Conservation (phyloP, 306 rosid genomes). For the Mucuna pruriens region DNA sequence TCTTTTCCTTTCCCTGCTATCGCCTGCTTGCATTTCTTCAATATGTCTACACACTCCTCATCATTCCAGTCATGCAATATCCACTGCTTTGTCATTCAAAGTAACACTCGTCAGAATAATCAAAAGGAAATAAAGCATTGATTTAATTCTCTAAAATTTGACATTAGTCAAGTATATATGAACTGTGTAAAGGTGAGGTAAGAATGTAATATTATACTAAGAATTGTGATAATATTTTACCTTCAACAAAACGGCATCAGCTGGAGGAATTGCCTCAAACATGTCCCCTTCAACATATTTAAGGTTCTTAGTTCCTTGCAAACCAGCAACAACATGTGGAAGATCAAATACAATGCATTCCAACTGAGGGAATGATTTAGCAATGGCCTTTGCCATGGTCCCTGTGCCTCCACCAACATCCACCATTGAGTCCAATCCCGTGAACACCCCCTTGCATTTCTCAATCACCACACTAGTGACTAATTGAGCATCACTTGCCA, state of each 20-base stretch:
- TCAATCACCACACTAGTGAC: background rate
- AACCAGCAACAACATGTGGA: constrained; percentile 17
- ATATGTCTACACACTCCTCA: constrained; percentile 23
- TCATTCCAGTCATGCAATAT: constrained; percentile 40
- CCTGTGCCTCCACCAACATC: constrained; percentile 48
- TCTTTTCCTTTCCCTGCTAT: background rate
- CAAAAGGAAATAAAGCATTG: background rate
- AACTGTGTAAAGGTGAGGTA: background rate
- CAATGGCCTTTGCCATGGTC: constrained; percentile 22
- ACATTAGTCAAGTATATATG: background rate
- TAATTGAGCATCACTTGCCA: constrained; percentile 29
- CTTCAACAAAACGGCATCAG: constrained; percentile 36
- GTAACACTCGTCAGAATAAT: background rate
- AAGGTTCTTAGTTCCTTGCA: constrained; percentile 2
- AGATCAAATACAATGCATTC: constrained; percentile 18
- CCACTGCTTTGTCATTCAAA: constrained; percentile 11
- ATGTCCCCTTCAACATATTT: constrained; percentile 12
- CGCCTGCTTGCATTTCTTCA: constrained; percentile 33
- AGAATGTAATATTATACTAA: background rate
- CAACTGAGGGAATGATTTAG: background rate
- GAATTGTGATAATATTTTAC: constrained; percentile 3
- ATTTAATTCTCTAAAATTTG: background rate
- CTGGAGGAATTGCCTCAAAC: constrained; percentile 15
- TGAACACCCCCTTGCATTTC: background rate
- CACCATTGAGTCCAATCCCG: constrained; percentile 29